Base-by-base conservation (phyloP, 2,329 filamentous ascomycete genomes). In the Xylariaceae sp. region DNA sequence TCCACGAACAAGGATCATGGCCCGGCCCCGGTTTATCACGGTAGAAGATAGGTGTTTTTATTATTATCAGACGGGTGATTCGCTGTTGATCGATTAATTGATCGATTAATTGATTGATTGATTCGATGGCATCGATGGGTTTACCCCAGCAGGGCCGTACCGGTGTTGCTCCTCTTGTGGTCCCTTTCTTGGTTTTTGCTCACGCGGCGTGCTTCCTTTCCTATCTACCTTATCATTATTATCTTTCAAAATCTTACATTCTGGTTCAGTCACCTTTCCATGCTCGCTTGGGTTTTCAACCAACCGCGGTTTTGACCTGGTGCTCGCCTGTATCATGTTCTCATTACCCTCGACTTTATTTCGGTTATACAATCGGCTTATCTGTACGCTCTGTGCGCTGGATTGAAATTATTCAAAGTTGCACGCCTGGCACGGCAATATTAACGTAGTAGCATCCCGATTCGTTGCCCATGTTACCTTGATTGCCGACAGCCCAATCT, bases 401-500 rank as follows among this genome's bases (percentile, higher is more conserved):
- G 37, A 33, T 33, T 37, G 33, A 40, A 34, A 19, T 7, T 24
- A 34, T 31, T 31, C 33, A 11, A 34, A 36, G 45, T 29, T 51
- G 55, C 54, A 49, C 41, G 45, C 43, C 54, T 33, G 44, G 29
- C 36, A 31, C 51, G 39, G 46, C 58, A 56, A 58, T 47, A 53
- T 51, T 48, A 53, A 53, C 49, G 48, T 33, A 26, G 29, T 47
- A 50, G 29, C 39, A 47, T 45, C 34, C 58, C 40, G 19, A 39
- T 39, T 36, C 39, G 43, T 17, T 55, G 40, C 45, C 43, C 43
- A 56, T 55, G 58, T 50, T 56, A 58, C 58, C 47, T 54, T 47
- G 54, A 55, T 49, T 55, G 33, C 58, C 47, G 50, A 48, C 45
- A 45, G 33, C 47, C 51, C 48, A 51, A 41, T 33, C 16, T 12